Percentiles rank a stretch among this genome's conserved stretches.
Conservation (phyloP, 495 filamentous ascomycete genomes). For the Thermochaetoides thermophila region DNA sequence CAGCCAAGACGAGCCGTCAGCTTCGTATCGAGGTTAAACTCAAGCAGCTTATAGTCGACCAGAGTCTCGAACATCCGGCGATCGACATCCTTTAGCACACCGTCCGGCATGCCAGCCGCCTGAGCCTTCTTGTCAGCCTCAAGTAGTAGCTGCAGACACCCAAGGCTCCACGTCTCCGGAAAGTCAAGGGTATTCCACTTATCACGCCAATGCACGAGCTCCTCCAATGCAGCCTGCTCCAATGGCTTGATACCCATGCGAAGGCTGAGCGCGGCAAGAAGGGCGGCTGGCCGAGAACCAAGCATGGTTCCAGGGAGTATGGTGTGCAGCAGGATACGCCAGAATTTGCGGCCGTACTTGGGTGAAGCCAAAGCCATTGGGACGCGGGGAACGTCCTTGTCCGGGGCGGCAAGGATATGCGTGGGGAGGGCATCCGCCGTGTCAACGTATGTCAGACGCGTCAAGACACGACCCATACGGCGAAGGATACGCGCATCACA, state of each 20-base stretch:
- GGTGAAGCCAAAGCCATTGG: conserved; percentile 23
- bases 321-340: conserved; percentile 29
- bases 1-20: conserved; percentile 23
- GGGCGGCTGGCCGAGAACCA: conserved; percentile 22
- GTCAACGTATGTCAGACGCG: conserved; percentile 25
- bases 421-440: conserved; percentile 25
- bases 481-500: conserved; percentile 28
- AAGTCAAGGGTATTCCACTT: conserved; percentile 30
- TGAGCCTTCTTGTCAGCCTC: conserved; percentile 22
- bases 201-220: conserved; percentile 21
- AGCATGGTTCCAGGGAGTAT: conserved; percentile 31
- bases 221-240: conserved; percentile 19
- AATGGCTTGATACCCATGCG: conserved; percentile 28
- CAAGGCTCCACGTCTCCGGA: conserved; percentile 32
- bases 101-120: neutral
- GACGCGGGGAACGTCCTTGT: conserved; percentile 18
- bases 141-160: conserved; percentile 27
- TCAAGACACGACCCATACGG: conserved; percentile 28
- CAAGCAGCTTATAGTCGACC: conserved; percentile 33
- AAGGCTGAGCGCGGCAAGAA: conserved; percentile 30
- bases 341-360: conserved; percentile 21
- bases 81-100: conserved; percentile 17
- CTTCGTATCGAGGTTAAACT: conserved; percentile 26
- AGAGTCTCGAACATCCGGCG: conserved; percentile 23
- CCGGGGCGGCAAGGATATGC: conserved; percentile 18